Evolutionary conservation across 495 filamentous ascomycete genomes (phyloP), one percentile per base, ranked within the genome.

Genomic region (Aspergillus leporis): DNA sequence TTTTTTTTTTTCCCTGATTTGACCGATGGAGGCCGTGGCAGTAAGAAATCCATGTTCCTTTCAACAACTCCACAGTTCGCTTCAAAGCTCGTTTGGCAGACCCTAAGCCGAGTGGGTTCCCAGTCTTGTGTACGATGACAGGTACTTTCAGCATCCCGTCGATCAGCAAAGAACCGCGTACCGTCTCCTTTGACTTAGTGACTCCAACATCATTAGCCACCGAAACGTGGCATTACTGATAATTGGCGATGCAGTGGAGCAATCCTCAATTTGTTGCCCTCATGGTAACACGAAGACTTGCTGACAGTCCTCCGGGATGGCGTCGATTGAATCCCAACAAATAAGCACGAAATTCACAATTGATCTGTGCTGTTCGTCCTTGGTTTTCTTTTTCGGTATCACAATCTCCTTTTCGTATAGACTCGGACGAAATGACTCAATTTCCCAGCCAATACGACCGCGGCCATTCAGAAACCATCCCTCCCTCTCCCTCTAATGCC

Each of bases 161-260:
- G 46, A 57, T 40, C 55, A 57, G 25, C 46, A 41, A 36, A 21
- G 21, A 13, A 38, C 19, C 25, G 41, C 22, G n/a, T 50, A 16
- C 14, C 45, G n/a, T 6, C 12, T 49, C 31, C 21, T 22, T 32
- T 50, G 25, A 45, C 45, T 41, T 51, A 55, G 43, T 51, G 38
- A 53, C 50, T 52, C 41, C 45, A 32, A 55, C 8, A 18, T 47
- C 16, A 46, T 41, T 55, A 53, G 36, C 56, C 56, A 50, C 57
- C 53, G 55, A 58, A 66, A 63, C 64, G 64, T 66, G 61, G 62
- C 56, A 64, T 59, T 47, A 58, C 36, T 48, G 34, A 30, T 54
- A 55, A 46, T 8, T 31, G 45, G 18, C 43, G 46, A 48, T 53
- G 47, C 47, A 53, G 51, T n/a, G n/a, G 51, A 63, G 45, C 58